A percentile compares a stretch with the other conserved stretches of the same genome.
These are phyloP conservation scores for Phanerodontia chrysosporium DNA, from an alignment of 768 basidiomycete species.

Conservation along the genomic window DNA sequence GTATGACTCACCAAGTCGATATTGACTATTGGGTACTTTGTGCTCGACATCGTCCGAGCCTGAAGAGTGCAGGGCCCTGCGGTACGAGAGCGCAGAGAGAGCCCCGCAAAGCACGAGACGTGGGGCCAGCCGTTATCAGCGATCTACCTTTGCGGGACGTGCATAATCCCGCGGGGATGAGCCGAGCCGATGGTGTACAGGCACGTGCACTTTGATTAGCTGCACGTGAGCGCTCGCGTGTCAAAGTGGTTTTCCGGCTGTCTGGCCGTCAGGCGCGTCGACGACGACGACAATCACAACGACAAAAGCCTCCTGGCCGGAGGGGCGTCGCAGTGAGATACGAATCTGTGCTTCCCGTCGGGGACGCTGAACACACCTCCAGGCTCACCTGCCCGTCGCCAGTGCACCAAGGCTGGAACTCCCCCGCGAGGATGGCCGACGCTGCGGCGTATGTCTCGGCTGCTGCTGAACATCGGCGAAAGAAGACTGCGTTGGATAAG, in stretches of 20 bases:
- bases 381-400: neutral
- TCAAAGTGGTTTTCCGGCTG: constrained; percentile 1
- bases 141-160: neutral
- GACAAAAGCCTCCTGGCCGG: neutral
- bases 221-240: neutral
- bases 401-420: neutral
- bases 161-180: neutral
- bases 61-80: neutral
- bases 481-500: constrained; percentile 5
- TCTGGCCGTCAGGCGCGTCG: constrained; percentile 2
- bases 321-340: neutral
- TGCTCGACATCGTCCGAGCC: neutral
- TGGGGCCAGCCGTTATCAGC: neutral
- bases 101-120: neutral
- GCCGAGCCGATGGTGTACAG: neutral
- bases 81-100: neutral
- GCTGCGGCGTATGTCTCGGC: neutral
- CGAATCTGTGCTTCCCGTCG: neutral
- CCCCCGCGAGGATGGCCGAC: neutral
- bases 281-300: neutral
- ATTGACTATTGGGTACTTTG: constrained; percentile 6
- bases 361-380: neutral
- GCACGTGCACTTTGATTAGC: neutral
- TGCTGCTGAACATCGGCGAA: constrained; percentile 4
- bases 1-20: constrained; percentile 12